Base-by-base conservation (phyloP, 371 early-diverging fungal species). In the Saksenaea vasiformis region DNA sequence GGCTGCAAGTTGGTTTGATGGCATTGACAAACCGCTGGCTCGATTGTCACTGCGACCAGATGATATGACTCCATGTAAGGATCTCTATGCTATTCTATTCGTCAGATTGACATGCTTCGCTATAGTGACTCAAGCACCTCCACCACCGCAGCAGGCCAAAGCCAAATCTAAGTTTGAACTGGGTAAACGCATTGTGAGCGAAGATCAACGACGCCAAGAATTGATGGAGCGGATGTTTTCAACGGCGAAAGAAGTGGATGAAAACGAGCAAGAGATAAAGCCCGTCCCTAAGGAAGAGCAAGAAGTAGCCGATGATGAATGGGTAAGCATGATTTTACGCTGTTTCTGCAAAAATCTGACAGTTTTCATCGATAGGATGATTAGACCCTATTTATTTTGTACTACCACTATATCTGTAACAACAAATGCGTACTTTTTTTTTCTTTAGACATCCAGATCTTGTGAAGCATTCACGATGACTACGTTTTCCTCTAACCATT, bases 11-110 rank as follows among this genome's bases (percentile, higher is more conserved):
- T 94, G 92, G 91, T 74, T 87, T 51, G 73, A 63, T 24, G 85
- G 85, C 10, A 62, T 70, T 13, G 62, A 69, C 36, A 60, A 59
- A 26, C 24, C 61, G 39, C 41, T 71, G 8, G 34, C 56, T 28
- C 62, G 62, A 38, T 75, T 90, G 5, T 76, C 83, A 4, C 67
- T 91, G 22, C 71, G 79, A 26, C 93, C 91, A 0, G 70, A 80
- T 1, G 89, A 78, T 27, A 87, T 88, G 90, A 69, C 67, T 19
- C 73, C 82, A 9, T 69, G 86, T 84, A 82, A 73, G 83, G 70
- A 1, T 2, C 13, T 24, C 10, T 58, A 38, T 4, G n/a, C 37
- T 31, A 10, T 41, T 61, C 10, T 54, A 4, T 27, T 39, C 9
- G 36, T 26, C 35, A 62, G 31, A 39, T 9, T 17, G n/a, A 53